Conservation (phyloP, 106 monocot genomes). For the Dendrobium chrysotoxum region DNA sequence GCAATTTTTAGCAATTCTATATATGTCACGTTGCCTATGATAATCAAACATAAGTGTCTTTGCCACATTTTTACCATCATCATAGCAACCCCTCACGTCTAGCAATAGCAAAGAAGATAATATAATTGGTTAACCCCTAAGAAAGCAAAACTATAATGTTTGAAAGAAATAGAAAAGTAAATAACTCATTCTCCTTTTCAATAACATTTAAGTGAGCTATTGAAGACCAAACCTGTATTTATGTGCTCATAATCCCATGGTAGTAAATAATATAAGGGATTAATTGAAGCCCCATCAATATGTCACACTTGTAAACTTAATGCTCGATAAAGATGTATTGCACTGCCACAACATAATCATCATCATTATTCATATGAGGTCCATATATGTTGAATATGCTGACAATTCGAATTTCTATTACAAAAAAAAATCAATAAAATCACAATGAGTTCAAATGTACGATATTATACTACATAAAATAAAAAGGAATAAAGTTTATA, state of each 20-base stretch:
- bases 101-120: not conserved
- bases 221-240: not conserved
- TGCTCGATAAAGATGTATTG: not conserved
- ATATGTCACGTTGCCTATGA: constrained; percentile 56
- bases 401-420: no score
- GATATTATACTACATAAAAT: no score
- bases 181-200: no score
- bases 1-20: no score
- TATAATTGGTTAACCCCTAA: not conserved
- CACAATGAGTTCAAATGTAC: no score
- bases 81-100: constrained; percentile 76
- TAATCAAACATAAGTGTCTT: constrained; percentile 76
- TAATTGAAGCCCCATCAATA: not conserved
- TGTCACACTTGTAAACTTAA: not conserved
- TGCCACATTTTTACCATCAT: constrained; percentile 76
- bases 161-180: not conserved
- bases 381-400: no score
- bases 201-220: not conserved
- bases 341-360: no score
- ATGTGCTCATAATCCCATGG: no score
- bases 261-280: no score
- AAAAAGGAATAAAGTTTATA: no score
- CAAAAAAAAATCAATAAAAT: no score
- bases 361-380: no score
- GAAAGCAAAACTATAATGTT: not conserved